These are phyloP conservation scores for Beta lomatogona DNA, from an alignment of 179 eudicot species.

Conservation along the genomic window DNA sequence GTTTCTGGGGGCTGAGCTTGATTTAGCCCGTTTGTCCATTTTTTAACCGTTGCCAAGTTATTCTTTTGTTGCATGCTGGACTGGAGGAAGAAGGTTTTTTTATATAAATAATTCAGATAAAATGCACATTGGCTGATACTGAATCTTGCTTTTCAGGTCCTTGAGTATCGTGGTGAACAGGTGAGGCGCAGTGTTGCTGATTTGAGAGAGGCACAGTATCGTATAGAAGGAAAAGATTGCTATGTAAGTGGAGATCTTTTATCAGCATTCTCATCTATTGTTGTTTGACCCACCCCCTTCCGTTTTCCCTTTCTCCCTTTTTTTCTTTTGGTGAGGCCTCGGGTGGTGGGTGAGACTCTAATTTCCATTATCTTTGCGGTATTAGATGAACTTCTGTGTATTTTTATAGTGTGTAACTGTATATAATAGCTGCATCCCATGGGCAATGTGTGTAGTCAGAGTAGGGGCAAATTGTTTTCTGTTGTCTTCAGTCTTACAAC, in stretches of 20 bases:
- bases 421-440: not conserved
- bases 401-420: not conserved
- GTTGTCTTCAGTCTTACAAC: not conserved
- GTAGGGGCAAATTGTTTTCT: not conserved
- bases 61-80: not conserved
- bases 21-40: not conserved
- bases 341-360: not conserved
- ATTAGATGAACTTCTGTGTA: not conserved
- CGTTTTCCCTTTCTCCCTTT: not conserved
- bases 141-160: constrained; percentile 50
- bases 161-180: constrained; percentile 97
- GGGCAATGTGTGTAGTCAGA: not conserved
- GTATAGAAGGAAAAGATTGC: constrained; percentile 87
- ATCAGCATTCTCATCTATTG: not conserved
- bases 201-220: constrained; percentile 80
- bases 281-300: not conserved
- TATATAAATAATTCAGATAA: not conserved
- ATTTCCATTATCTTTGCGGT: not conserved
- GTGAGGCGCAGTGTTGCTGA: constrained; percentile 95
- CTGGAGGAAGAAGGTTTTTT: not conserved
- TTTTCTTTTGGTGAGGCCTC: not conserved
- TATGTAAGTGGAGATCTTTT: constrained; percentile 63
- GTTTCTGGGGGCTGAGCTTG: not conserved
- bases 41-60: not conserved
- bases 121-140: constrained; percentile 9